phyloP scores from a whole-genome alignment of 2,329 filamentous ascomycete genomes.

The Pseudogymnoascus sp. region DNA sequence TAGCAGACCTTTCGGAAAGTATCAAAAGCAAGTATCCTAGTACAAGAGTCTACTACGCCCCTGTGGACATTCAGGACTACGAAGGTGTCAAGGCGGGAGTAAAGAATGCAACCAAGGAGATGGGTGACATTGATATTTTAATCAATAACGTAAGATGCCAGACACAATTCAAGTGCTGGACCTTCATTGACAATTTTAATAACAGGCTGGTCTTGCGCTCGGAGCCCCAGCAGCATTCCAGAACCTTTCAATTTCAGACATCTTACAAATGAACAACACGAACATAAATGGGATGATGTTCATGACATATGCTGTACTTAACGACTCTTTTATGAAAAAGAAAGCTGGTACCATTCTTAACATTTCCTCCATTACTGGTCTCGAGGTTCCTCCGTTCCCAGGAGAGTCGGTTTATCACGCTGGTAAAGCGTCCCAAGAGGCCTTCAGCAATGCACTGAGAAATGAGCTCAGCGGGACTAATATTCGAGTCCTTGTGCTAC shows the following conservation, averaged over 20 bases:
- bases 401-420: neutral
- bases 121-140: neutral
- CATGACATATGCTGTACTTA: neutral
- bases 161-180: neutral
- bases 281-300: neutral
- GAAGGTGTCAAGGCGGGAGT: neutral
- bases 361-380: neutral
- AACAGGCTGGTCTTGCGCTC: neutral
- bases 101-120: neutral
- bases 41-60: neutral
- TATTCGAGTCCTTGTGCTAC: neutral
- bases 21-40: neutral
- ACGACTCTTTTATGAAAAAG: neutral
- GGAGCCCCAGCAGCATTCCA: neutral
- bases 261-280: neutral
- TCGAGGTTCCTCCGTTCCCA: neutral
- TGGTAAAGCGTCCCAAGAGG: neutral
- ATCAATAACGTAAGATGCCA: neutral
- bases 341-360: neutral
- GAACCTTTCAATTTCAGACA: neutral
- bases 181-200: neutral
- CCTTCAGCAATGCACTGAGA: neutral
- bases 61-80: neutral
- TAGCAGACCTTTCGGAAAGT: neutral
- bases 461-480: neutral